These are phyloP conservation scores for Penicillium griseofulvum DNA, from an alignment of 2,329 filamentous ascomycete genomes.

Conservation along the genomic window DNA sequence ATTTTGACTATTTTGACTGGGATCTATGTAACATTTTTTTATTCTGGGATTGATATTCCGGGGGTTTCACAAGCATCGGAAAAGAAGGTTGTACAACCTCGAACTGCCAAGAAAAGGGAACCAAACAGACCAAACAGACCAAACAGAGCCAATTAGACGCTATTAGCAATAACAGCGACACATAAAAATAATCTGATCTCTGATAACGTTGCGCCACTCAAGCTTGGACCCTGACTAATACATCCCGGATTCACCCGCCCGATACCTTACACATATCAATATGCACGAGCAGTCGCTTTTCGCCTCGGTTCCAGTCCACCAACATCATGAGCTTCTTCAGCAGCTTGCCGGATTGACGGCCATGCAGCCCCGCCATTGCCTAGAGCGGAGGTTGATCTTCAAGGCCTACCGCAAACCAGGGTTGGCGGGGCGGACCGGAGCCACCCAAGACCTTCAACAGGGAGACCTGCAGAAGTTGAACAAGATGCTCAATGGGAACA, in stretches of 20 bases:
- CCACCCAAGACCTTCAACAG: conserved; percentile 46
- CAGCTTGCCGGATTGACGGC: conserved; percentile 61
- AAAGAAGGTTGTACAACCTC: not conserved
- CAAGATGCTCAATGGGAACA: conserved; percentile 49
- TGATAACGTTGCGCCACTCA: conserved; percentile 14
- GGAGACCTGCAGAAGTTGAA: conserved; percentile 46
- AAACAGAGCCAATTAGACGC: not conserved
- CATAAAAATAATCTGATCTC: conserved; percentile 11
- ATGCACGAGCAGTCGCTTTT: conserved; percentile 66
- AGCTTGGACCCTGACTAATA: conserved; percentile 25
- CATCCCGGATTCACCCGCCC: conserved; percentile 24
- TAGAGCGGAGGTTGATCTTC: conserved; percentile 59
- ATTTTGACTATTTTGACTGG: no score
- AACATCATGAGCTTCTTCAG: conserved; percentile 60
- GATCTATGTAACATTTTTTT: not conserved
- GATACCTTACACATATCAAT: conserved; percentile 6
- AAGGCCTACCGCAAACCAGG: conserved; percentile 52
- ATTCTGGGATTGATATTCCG: not conserved
- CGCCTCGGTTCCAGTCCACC: conserved; percentile 55
- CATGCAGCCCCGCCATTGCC: conserved; percentile 56
- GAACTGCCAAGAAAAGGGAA: not conserved
- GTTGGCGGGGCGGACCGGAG: conserved; percentile 40
- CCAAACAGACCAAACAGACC: not conserved
- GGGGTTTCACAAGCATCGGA: not conserved
- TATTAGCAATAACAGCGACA: conserved; percentile 16